Percentiles rank a stretch among this genome's conserved stretches.
Conservation (phyloP, 768 basidiomycete genomes). For the Roridomyces roridus region DNA sequence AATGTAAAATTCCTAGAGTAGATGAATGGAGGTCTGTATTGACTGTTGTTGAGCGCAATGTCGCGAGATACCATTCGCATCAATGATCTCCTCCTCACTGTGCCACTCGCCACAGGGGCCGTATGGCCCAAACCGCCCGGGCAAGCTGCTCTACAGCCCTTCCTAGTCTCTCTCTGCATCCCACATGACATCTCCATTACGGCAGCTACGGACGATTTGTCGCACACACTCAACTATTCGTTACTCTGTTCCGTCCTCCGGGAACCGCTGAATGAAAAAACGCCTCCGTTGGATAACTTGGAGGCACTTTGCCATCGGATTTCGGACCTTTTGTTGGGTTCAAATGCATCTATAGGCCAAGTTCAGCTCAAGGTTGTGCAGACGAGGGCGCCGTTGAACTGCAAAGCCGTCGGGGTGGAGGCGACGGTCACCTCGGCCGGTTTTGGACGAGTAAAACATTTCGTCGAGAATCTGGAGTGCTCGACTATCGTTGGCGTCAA, state of each 20-base stretch:
- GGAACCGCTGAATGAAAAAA: constrained; percentile 31
- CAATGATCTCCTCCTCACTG: constrained; percentile 51
- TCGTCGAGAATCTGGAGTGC: constrained; percentile 51
- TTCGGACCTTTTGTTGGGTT: constrained; percentile 45
- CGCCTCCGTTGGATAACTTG: constrained; percentile 45
- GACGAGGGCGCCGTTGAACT: constrained; percentile 57
- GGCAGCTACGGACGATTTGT: constrained; percentile 59
- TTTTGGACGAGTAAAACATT: constrained; percentile 26
- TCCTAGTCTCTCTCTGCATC: constrained; percentile 58
- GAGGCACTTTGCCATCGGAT: constrained; percentile 52
- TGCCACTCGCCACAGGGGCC: constrained; percentile 48
- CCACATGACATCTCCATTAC: constrained; percentile 54
- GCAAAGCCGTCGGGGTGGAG: constrained; percentile 49
- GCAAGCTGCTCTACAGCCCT: constrained; percentile 52
- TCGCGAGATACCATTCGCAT: constrained; percentile 46
- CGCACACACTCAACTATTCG: constrained; percentile 71
- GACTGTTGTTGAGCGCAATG: constrained; percentile 1
- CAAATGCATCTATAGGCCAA: constrained; percentile 28
- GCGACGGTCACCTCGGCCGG: constrained; percentile 35
- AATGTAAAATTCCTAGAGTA: background rate
- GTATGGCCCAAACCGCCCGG: constrained; percentile 46
- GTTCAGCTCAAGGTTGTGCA: constrained; percentile 53
- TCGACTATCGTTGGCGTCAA: constrained; percentile 72
- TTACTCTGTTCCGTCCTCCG: constrained; percentile 41
- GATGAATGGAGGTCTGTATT: background rate